Percentiles rank a stretch among this genome's conserved stretches.
These are phyloP conservation scores for Fusarium mangiferae DNA, from an alignment of 2,329 filamentous ascomycete genomes.

Conservation along the genomic window DNA sequence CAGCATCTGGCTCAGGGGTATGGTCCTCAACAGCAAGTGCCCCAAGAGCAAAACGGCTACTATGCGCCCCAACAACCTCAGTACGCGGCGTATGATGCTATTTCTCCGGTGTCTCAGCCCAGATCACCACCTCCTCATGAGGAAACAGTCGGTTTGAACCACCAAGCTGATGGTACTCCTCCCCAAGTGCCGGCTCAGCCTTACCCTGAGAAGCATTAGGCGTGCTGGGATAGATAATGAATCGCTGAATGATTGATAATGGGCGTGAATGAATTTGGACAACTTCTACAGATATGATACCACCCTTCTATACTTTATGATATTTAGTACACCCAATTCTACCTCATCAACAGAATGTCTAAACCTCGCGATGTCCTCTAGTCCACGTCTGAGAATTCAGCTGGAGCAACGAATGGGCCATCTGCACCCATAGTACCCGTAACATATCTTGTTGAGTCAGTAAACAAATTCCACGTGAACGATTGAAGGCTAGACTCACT, in stretches of 20 bases:
- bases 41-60: not conserved
- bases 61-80: conserved; percentile 2
- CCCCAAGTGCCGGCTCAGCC: conserved; percentile 29
- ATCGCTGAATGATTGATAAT: not conserved
- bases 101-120: conserved; percentile 1
- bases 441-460: conserved; percentile 53
- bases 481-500: conserved; percentile 55
- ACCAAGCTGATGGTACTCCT: conserved; percentile 47
- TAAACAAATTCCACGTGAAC: rapidly evolving
- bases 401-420: conserved; percentile 52
- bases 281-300: conserved; percentile 30
- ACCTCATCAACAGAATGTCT: not conserved
- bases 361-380: conserved; percentile 20
- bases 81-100: not conserved
- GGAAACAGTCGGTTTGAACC: conserved; percentile 46
- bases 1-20: not conserved
- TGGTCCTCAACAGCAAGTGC: not conserved
- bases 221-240: not conserved
- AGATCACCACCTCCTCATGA: conserved; percentile 42
- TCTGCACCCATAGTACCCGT: conserved; percentile 50
- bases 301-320: conserved; percentile 24
- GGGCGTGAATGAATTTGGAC: not conserved
- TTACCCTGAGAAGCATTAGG: conserved; percentile 40
- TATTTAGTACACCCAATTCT: not conserved
- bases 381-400: conserved; percentile 50